These are phyloP conservation scores for Sporothrix sp. DNA, from an alignment of 2,329 filamentous ascomycete species.

Conservation along the genomic window DNA sequence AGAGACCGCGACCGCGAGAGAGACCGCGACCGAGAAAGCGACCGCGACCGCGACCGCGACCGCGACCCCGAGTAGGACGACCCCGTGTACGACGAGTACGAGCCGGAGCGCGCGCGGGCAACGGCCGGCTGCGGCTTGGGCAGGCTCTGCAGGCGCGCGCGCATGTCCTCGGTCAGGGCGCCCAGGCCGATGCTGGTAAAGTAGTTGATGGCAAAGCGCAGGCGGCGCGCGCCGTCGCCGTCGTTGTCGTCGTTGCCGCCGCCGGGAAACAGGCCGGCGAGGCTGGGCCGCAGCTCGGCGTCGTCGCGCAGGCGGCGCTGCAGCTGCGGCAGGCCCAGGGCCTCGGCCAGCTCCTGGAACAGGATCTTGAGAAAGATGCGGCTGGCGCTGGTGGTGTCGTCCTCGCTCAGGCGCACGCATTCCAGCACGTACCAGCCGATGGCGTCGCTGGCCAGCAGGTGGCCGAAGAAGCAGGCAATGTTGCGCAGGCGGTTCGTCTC, in stretches of 20 bases:
- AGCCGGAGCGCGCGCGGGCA: conserved; percentile 52
- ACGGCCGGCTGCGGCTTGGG: conserved; percentile 73
- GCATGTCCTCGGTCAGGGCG: conserved; percentile 86
- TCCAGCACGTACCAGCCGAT: conserved; percentile 88
- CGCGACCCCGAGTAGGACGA: conserved; percentile 45
- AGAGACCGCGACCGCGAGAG: conserved; percentile 13
- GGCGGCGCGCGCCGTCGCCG: conserved; percentile 80
- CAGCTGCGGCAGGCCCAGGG: conserved; percentile 73
- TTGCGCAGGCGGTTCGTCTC: conserved; percentile 94
- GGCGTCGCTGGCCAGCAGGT: conserved; percentile 77
- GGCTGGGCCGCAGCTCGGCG: conserved; percentile 57
- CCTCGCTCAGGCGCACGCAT: conserved; percentile 82
- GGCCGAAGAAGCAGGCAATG: conserved; percentile 89
- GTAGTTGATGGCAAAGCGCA: conserved; percentile 97
- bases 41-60: conserved; percentile 29
- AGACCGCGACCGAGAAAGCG: background rate
- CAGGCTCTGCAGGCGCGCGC: conserved; percentile 79
- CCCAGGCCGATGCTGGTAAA: conserved; percentile 98
- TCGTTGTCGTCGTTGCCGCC: no score
- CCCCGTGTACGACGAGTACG: conserved; percentile 60
- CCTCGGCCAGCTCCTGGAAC: conserved; percentile 84
- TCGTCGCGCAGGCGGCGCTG: conserved; percentile 70
- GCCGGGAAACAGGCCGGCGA: conserved; percentile 84
- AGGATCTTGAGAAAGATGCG: conserved; percentile 98
- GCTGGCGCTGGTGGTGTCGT: conserved; percentile 91